These are phyloP conservation scores for Macrophomina phaseolina DNA, from an alignment of 2,329 filamentous ascomycete genomes.

Conservation along the genomic window DNA sequence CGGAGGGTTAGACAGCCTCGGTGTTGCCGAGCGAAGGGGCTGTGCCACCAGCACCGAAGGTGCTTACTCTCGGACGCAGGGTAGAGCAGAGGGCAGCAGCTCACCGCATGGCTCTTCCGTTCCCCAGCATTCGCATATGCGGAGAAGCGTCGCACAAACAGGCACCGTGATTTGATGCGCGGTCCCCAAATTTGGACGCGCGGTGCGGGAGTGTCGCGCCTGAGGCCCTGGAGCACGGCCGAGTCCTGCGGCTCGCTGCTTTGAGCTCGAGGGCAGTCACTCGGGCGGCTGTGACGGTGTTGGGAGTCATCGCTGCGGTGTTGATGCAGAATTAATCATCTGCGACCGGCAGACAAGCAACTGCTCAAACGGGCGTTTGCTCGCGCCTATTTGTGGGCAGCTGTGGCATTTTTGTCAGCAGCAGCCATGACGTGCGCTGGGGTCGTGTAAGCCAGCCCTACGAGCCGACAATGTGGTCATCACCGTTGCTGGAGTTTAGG, in stretches of 20 bases:
- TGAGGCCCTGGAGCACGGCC: background rate
- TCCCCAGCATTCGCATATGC: slow-evolving; percentile 17
- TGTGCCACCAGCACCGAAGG: slow-evolving; percentile 10
- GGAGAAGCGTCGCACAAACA: slow-evolving; percentile 19
- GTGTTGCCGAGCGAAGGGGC: slow-evolving; percentile 21
- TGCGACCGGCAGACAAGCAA: background rate
- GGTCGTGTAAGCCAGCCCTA: slow-evolving; percentile 25
- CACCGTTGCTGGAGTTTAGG: slow-evolving; percentile 12
- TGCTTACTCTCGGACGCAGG: slow-evolving; percentile 8
- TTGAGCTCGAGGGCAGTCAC: background rate
- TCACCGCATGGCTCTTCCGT: slow-evolving; percentile 21
- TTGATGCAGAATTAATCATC: slow-evolving; percentile 14
- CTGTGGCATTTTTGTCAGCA: slow-evolving; percentile 23
- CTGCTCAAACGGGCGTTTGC: slow-evolving; percentile 11
- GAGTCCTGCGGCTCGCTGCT: background rate
- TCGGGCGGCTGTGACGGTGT: background rate
- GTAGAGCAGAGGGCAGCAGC: slow-evolving; percentile 16
- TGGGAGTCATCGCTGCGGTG: background rate
- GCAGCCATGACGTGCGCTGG: background rate
- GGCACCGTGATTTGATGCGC: slow-evolving; percentile 21
- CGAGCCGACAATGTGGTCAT: slow-evolving; percentile 23
- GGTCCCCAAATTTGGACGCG: slow-evolving; percentile 11
- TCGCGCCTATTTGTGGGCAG: background rate
- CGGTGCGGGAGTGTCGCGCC: background rate
- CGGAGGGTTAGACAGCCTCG: slow-evolving; percentile 8